These are phyloP conservation scores for Trichosporon sp. DNA, from an alignment of 1,284 basidiomycete species.

Conservation along the genomic window DNA sequence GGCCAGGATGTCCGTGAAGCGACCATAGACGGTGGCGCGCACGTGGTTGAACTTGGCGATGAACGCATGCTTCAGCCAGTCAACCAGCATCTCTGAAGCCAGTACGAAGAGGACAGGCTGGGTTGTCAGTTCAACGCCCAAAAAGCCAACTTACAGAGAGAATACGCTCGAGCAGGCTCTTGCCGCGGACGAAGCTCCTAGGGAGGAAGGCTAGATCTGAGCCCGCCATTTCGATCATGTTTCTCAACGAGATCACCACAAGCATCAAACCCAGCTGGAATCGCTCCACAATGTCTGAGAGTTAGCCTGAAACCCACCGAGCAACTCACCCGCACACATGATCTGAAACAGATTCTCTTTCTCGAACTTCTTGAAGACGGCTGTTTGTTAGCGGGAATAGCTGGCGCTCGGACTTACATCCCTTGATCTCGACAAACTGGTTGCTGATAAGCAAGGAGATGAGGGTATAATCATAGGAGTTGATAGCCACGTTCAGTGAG, in stretches of 20 bases:
- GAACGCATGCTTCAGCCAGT: constrained; percentile 99
- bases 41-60: constrained; percentile 97
- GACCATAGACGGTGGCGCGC: constrained; percentile 87
- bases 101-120: constrained; percentile 89
- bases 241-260: constrained; percentile 83
- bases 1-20: constrained; percentile 94
- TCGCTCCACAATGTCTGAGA: constrained; percentile 89
- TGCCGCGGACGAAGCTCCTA: constrained; percentile 76
- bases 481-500: constrained; percentile 93
- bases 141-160: constrained; percentile 63
- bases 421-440: constrained; percentile 99
- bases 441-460: constrained; percentile 93
- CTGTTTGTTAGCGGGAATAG: constrained; percentile 24
- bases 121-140: constrained; percentile 2
- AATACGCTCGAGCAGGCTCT: constrained; percentile 69
- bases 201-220: constrained; percentile 78
- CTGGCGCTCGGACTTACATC: constrained; percentile 55
- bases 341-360: constrained; percentile 99
- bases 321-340: constrained; percentile 77
- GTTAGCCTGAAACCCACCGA: not conserved
- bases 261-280: constrained; percentile 93
- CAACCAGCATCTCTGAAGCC: constrained; percentile 87
- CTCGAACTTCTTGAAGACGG: constrained; percentile 98
- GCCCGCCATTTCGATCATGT: constrained; percentile 89
- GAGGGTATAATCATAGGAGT: constrained; percentile 95